These are phyloP conservation scores for Isabelozyma rhagii DNA, from an alignment of 805 yeast genomes.

Conservation along the genomic window DNA sequence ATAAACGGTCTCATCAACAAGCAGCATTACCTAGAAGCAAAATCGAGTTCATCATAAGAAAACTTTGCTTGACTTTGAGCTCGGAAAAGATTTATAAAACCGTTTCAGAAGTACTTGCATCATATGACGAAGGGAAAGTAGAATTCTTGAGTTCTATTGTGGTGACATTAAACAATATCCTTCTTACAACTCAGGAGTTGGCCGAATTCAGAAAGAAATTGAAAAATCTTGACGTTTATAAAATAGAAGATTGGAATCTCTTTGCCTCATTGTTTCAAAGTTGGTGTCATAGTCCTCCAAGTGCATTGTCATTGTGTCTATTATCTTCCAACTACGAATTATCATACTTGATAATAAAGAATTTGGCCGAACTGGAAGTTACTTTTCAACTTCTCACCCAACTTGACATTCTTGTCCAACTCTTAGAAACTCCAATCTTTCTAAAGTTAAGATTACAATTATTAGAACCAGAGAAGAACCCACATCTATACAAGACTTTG, in stretches of 20 bases:
- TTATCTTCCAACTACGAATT: constrained; percentile 85
- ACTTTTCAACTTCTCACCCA: constrained; percentile 78
- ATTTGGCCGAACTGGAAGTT: constrained; percentile 79
- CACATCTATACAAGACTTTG: constrained; percentile 78
- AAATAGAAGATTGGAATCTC: constrained; percentile 59
- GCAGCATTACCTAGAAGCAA: constrained; percentile 31
- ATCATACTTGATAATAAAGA: constrained; percentile 77
- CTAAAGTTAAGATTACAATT: constrained; percentile 81
- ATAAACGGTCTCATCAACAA: constrained; percentile 2
- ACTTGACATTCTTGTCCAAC: constrained; percentile 83
- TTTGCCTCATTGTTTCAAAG: constrained; percentile 78
- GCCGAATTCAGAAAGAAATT: constrained; percentile 65
- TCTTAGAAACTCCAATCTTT: constrained; percentile 90
- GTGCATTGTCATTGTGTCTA: constrained; percentile 80
- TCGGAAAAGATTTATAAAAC: constrained; percentile 82
- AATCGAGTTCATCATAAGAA: constrained; percentile 75
- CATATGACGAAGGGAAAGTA: constrained; percentile 49
- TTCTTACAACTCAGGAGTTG: constrained; percentile 83
- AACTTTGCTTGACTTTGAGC: constrained; percentile 74
- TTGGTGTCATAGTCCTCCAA: constrained; percentile 91
- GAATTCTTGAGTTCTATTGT: constrained; percentile 77
- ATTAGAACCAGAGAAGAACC: constrained; percentile 81
- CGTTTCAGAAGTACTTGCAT: constrained; percentile 68
- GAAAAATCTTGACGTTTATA: constrained; percentile 47
- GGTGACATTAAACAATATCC: constrained; percentile 81